Evolutionary conservation across 2,329 filamentous ascomycete genomes (phyloP).

Genomic region (Nemania sp.): DNA sequence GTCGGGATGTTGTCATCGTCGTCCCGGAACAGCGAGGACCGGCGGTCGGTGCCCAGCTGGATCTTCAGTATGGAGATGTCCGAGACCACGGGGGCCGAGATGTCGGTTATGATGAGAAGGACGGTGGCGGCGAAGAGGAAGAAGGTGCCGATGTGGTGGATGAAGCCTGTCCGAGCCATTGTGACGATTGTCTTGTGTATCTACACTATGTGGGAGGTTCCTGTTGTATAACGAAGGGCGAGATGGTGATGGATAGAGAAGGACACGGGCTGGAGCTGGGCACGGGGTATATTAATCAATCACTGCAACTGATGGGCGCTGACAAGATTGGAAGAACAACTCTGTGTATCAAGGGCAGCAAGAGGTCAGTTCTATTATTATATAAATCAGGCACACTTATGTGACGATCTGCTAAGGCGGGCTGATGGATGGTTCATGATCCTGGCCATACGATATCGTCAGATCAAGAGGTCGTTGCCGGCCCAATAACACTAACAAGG

Average conservation of each 20-base stretch:
- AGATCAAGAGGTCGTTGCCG: conserved; percentile 14
- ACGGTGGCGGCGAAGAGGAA: conserved; percentile 50
- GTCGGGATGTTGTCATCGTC: conserved; percentile 29
- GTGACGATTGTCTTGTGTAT: conserved; percentile 2
- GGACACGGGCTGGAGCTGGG: conserved; percentile 3
- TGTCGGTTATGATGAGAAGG: conserved; percentile 52
- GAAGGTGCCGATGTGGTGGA: conserved; percentile 51
- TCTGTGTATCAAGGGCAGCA: background rate
- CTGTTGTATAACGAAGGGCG: background rate
- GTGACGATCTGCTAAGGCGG: background rate
- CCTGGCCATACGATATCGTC: background rate
- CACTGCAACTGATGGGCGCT: background rate
- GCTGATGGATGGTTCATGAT: background rate
- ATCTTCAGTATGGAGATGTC: conserved; percentile 49
- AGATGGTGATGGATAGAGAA: background rate
- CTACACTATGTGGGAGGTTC: background rate
- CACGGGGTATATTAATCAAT: no score
- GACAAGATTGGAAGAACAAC: conserved; percentile 5
- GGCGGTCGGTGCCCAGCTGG: conserved; percentile 37
- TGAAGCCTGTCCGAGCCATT: conserved; percentile 41
- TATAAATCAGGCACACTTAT: no score
- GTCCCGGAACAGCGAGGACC: background rate
- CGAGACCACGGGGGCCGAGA: conserved; percentile 52
- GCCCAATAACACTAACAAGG: background rate
- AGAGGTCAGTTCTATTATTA: conserved; percentile 6